Percentiles rank a stretch among this genome's conserved stretches.
Conservation (phyloP, 164 flowering plant genomes). For the Annona cherimola region DNA sequence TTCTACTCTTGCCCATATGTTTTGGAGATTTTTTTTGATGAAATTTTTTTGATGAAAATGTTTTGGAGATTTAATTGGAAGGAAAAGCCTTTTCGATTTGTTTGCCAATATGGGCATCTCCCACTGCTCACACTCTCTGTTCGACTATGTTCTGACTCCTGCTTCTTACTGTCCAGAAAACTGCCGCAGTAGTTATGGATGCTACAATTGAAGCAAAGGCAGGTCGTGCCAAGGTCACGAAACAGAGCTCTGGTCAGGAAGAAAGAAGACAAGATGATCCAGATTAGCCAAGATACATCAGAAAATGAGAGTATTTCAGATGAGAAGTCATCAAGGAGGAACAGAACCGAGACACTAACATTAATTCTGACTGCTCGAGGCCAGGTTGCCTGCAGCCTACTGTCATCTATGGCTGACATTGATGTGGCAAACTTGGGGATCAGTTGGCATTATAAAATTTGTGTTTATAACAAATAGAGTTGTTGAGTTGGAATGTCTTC, state of each 20-base stretch:
- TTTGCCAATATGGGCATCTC: background rate
- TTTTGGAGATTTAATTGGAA: too few relatives aligned
- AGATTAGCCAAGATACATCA: slow-evolving; percentile 44
- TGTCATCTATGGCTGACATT: slow-evolving; percentile 52
- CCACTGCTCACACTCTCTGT: background rate
- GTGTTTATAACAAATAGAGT: too few relatives aligned
- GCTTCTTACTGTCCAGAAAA: slow-evolving; percentile 32
- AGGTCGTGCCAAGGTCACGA: slow-evolving; percentile 23
- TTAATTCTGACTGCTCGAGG: slow-evolving; percentile 79
- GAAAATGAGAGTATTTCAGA: slow-evolving; percentile 21
- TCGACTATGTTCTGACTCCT: background rate
- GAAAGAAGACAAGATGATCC: slow-evolving; percentile 38
- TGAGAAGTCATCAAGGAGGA: slow-evolving; percentile 38
- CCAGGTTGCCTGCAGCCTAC: slow-evolving; percentile 78
- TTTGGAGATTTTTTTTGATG: too few relatives aligned
- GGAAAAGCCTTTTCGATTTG: too few relatives aligned
- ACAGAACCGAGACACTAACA: slow-evolving; percentile 42
- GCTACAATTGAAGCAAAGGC: slow-evolving; percentile 22
- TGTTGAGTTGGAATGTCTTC: too few relatives aligned
- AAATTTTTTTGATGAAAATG: too few relatives aligned
- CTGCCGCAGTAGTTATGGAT: slow-evolving; percentile 29
- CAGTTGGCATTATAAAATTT: slow-evolving; percentile 45
- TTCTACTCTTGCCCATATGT: background rate
- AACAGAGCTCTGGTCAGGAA: slow-evolving; percentile 30
- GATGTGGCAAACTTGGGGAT: slow-evolving; percentile 67